Conservation (phyloP, 2,329 filamentous ascomycete genomes). For the Aspergillus eucalypticola region DNA sequence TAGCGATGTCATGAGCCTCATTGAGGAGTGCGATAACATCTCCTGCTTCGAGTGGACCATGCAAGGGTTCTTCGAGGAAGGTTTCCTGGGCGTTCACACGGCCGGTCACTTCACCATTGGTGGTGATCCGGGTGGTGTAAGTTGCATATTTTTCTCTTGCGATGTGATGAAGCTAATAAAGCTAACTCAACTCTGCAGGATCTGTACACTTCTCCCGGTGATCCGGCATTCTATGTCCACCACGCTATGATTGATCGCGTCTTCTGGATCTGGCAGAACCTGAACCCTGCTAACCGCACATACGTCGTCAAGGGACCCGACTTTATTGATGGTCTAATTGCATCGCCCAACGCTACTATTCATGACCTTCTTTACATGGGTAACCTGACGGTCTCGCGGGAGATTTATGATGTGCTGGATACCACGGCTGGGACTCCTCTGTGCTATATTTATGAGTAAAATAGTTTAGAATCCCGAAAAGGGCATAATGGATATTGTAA, state of each 20-base stretch:
- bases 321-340: conserved; percentile 1
- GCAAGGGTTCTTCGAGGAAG: conserved; percentile 33
- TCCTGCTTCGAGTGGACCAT: conserved; percentile 22
- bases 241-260: conserved; percentile 16
- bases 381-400: conserved; percentile 1
- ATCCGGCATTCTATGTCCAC: conserved; percentile 17
- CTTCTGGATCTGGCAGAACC: conserved; percentile 20
- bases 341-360: conserved; percentile 4
- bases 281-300: conserved; percentile 7
- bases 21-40: conserved; percentile 26
- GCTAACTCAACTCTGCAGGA: background rate
- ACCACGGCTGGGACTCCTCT: conserved; percentile 2
- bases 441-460: conserved; percentile 6
- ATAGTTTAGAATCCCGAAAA: background rate
- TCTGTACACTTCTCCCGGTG: conserved; percentile 18
- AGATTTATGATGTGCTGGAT: conserved; percentile 5
- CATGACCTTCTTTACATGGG: conserved; percentile 2
- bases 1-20: conserved; percentile 20
- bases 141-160: background rate
- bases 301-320: conserved; percentile 8
- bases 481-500: background rate
- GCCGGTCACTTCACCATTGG: conserved; percentile 50
- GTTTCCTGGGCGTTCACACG: conserved; percentile 44
- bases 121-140: conserved; percentile 44
- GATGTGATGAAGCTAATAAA: no score